Conservation (phyloP, 2,329 filamentous ascomycete genomes). For the Allantophomopsis lycopodina region DNA sequence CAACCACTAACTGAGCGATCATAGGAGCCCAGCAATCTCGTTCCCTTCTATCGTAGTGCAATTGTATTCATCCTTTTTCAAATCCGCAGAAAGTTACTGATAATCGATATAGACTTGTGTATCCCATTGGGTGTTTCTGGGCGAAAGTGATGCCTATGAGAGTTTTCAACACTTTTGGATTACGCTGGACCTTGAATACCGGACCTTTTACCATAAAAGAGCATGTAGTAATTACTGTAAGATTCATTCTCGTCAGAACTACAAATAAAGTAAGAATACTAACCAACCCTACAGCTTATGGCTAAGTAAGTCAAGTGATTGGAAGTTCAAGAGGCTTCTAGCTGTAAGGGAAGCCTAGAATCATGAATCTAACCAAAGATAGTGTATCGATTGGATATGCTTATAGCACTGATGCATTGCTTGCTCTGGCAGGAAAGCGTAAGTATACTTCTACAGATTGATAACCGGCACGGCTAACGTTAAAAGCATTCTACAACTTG, state of each 20-base stretch:
- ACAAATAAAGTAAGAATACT: conserved; percentile 42
- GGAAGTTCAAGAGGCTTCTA: conserved; percentile 47
- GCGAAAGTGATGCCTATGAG: conserved; percentile 4
- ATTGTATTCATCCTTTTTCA: conserved; percentile 1
- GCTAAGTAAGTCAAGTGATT: conserved; percentile 17
- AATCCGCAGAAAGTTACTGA: not conserved
- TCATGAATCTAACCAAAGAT: conserved; percentile 16
- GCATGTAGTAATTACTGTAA: conserved; percentile 53
- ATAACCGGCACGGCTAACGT: conserved; percentile 9
- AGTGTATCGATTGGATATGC: conserved; percentile 24
- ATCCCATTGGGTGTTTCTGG: conserved; percentile 4
- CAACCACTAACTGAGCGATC: not conserved
- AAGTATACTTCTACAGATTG: no score
- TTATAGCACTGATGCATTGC: conserved; percentile 62
- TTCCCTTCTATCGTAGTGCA: conserved; percentile 3
- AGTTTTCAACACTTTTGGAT: conserved; percentile 33
- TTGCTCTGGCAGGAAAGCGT: conserved; percentile 43
- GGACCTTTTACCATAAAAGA: conserved; percentile 61
- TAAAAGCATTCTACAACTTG: conserved; percentile 35
- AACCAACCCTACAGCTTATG: conserved; percentile 27
- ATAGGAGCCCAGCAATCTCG: conserved; percentile 4
- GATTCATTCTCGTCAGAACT: conserved; percentile 22
- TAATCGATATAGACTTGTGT: conserved; percentile 27
- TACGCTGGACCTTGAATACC: conserved; percentile 45
- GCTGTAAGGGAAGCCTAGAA: conserved; percentile 6